Base-by-base conservation (phyloP, 1,284 basidiomycete species). In the Microbotryum intermedium region DNA sequence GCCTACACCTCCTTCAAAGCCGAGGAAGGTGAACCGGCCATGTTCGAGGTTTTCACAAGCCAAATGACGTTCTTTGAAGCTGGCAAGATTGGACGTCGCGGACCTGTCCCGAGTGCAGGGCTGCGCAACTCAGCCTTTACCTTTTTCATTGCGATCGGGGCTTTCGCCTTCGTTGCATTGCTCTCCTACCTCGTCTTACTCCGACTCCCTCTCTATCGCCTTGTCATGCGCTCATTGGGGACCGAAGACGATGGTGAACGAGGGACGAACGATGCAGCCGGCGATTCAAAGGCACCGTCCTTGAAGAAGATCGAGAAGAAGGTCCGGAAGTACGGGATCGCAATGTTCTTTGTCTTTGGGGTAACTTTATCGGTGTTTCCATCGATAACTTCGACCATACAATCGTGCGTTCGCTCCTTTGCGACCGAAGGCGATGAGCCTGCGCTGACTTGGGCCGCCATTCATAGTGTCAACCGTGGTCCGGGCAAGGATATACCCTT, bases 361-460 rank as follows among this genome's bases (percentile, higher is more conserved):
- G 55, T 72, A 49, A 72, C 72, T 7, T 58, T 73, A 6, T 59
- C 67, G 18, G 64, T 73, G 5, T 73, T 72, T 46, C 72, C 72
- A 6, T 58, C 64, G 25, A 69, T 72, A 52, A 73, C 72, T 8
- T 58, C 62, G 6, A 63, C 63, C 21, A 66, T 73, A 50, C 34
- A 39, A 39, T 39, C 34, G 34, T 39, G 34, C 34, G 30, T 21
- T 48, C 26, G 34, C 34, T 30, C 44, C 20, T 62, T 61, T n/a
- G 55, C 62, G 6, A 59, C 61, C 34, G 50, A 58, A 30, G 28
- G n/a, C 50, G 16, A n/a, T 51, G 50, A 25, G 30, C 25, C 13
- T 30, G 6, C 13, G 50, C n/a, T 26, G 28, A 39, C 21, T 44
- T 16, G 52, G n/a, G 43, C 29, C 30, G 34, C 42, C 11, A 2